These are phyloP conservation scores for Coleophoma eucalyptorum DNA, from an alignment of 2,329 filamentous ascomycete species.

Conservation along the genomic window DNA sequence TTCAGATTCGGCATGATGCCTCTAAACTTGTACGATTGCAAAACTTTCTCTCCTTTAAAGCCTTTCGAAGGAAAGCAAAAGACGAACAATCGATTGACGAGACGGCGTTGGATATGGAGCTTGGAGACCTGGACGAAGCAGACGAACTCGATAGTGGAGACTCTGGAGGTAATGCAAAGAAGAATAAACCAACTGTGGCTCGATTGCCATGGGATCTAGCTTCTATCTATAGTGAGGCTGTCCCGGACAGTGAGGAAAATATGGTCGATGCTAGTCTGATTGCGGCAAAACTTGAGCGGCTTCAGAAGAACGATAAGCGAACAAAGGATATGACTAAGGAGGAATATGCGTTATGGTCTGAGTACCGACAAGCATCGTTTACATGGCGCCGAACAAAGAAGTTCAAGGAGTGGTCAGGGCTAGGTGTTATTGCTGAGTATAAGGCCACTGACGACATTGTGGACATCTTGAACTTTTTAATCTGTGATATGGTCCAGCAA, in stretches of 20 bases:
- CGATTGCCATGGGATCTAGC: neutral
- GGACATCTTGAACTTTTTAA: slow-evolving; percentile 92
- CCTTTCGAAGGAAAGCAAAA: slow-evolving; percentile 89
- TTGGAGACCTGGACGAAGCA: neutral
- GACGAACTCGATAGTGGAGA: neutral
- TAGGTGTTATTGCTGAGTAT: slow-evolving; percentile 86
- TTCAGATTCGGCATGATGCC: slow-evolving; percentile 66
- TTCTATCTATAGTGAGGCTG: neutral
- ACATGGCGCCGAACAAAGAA: slow-evolving; percentile 96
- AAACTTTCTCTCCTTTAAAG: slow-evolving; percentile 95
- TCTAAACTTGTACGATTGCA: slow-evolving; percentile 55
- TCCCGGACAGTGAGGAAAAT: neutral
- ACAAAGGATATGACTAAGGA: slow-evolving; percentile 94
- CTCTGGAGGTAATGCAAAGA: no score
- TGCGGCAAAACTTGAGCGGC: slow-evolving; percentile 82
- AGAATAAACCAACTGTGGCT: neutral
- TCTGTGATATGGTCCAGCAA: slow-evolving; percentile 89
- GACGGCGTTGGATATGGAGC: slow-evolving; percentile 52
- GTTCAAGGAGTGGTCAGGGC: slow-evolving; percentile 94
- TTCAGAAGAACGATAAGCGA: slow-evolving; percentile 90
- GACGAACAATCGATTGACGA: slow-evolving; percentile 88
- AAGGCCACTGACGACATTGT: slow-evolving; percentile 97
- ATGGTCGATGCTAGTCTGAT: slow-evolving; percentile 97
- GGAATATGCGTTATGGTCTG: slow-evolving; percentile 96
- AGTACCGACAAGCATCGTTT: slow-evolving; percentile 93